Evolutionary conservation across 2,329 filamentous ascomycete species (phyloP).

Genomic region (Aspergillus uvarum): DNA sequence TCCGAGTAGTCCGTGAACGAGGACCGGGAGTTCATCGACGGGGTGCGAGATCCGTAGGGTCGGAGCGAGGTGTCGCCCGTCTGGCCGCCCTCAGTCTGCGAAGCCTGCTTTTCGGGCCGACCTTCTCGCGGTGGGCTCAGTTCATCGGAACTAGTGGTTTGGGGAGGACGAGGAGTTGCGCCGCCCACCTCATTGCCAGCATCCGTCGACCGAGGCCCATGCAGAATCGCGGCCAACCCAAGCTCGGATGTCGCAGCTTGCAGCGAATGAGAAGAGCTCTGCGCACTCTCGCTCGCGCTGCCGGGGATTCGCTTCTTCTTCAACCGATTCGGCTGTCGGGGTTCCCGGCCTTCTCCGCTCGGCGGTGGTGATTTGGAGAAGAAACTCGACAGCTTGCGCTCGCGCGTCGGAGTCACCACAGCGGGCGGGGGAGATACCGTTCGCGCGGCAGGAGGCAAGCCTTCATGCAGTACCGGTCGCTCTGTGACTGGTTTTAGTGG

Average conservation of each 20-base stretch:
- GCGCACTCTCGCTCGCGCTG: constrained; percentile 79
- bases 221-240: constrained; percentile 34
- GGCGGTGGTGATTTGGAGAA: constrained; percentile 67
- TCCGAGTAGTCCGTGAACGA: constrained; percentile 79
- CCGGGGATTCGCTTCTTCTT: constrained; percentile 80
- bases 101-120: constrained; percentile 23
- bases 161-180: constrained; percentile 36
- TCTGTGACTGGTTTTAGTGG: background rate
- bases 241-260: constrained; percentile 45
- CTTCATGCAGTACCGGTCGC: constrained; percentile 33
- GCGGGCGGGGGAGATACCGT: constrained; percentile 37
- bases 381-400: constrained; percentile 67
- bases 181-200: constrained; percentile 31
- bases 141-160: constrained; percentile 31
- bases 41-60: constrained; percentile 70
- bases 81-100: constrained; percentile 43
- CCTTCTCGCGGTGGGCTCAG: constrained; percentile 16
- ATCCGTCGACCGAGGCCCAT: constrained; percentile 28
- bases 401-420: constrained; percentile 59
- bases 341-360: constrained; percentile 58
- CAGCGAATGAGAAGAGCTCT: constrained; percentile 85
- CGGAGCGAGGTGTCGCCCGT: constrained; percentile 56
- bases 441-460: constrained; percentile 47
- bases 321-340: constrained; percentile 80
- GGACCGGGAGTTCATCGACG: constrained; percentile 71